These are phyloP conservation scores for Ustilago esculenta DNA, from an alignment of 1,284 basidiomycete species.

Conservation along the genomic window DNA sequence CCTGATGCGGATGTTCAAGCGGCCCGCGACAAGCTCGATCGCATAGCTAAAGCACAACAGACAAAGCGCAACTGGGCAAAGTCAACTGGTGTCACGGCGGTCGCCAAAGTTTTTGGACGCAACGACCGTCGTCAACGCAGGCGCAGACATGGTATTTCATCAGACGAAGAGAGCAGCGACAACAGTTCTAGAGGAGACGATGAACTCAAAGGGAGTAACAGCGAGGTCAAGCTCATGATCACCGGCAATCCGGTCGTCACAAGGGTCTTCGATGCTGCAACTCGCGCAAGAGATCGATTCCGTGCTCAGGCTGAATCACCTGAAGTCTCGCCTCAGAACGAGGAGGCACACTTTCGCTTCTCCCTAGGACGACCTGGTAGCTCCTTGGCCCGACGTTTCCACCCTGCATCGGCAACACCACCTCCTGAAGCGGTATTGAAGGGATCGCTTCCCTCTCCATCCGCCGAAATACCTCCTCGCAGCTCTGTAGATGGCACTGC, in stretches of 20 bases:
- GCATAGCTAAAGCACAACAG: constrained; percentile 40
- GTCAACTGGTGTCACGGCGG: constrained; percentile 28
- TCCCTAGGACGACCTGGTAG: constrained; percentile 20
- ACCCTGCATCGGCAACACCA: constrained; percentile 15
- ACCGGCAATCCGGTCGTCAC: constrained; percentile 48
- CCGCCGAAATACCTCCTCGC: constrained; percentile 1
- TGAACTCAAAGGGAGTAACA: not conserved
- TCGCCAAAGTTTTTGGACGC: constrained; percentile 18
- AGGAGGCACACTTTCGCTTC: constrained; percentile 29
- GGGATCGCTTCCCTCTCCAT: constrained; percentile 6
- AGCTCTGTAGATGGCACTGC: constrained; percentile 3
- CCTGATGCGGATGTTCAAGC: constrained; percentile 35
- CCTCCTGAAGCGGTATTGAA: constrained; percentile 7
- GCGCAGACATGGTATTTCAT: constrained; percentile 26
- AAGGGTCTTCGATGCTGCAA: constrained; percentile 23
- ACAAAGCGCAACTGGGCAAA: constrained; percentile 37
- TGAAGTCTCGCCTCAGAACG: constrained; percentile 20
- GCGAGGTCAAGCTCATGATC: constrained; percentile 56
- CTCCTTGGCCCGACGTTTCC: constrained; percentile 27
- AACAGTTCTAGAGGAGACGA: constrained; percentile 2
- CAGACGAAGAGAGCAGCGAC: constrained; percentile 26
- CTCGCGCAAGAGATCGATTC: constrained; percentile 18
- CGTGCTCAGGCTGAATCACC: constrained; percentile 23
- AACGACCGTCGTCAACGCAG: constrained; percentile 22
- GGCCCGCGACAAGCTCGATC: constrained; percentile 45